Conservation (phyloP, 257 asterid genomes). For the Penstemon barbatus region DNA sequence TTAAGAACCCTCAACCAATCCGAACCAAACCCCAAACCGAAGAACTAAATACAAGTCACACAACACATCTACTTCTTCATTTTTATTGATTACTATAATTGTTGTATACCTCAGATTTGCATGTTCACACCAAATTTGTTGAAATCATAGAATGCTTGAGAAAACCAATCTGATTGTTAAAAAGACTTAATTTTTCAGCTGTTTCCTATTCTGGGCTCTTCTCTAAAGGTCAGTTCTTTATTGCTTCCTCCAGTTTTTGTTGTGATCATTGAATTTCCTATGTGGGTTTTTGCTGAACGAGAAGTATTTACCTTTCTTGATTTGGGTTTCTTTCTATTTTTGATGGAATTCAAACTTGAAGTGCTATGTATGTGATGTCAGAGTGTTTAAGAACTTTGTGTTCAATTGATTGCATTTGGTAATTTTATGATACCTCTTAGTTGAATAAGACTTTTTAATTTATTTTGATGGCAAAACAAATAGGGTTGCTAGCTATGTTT, state of each 20-base stretch:
- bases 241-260: slow-evolving; percentile 4
- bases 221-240: slow-evolving; percentile 36
- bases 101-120: slow-evolving; percentile 37
- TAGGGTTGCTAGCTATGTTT: slow-evolving; percentile 15
- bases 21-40: slow-evolving; percentile 63
- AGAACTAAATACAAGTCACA: slow-evolving; percentile 20
- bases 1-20: slow-evolving; percentile 50
- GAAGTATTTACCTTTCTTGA: background rate
- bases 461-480: slow-evolving; percentile 12
- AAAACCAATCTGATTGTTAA: slow-evolving; percentile 27
- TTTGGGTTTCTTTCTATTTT: slow-evolving; percentile 2
- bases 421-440: slow-evolving; percentile 20
- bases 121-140: slow-evolving; percentile 26
- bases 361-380: slow-evolving; percentile 6
- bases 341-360: slow-evolving; percentile 33
- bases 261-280: slow-evolving; percentile 1
- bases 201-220: slow-evolving; percentile 28
- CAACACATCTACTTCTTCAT: slow-evolving; percentile 38
- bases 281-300: background rate
- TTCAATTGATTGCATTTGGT: slow-evolving; percentile 15
- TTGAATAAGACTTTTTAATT: slow-evolving; percentile 28
- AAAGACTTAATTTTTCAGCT: slow-evolving; percentile 20
- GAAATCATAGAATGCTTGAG: slow-evolving; percentile 28
- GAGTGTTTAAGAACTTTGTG: background rate
- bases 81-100: background rate